A percentile compares a stretch with the other conserved stretches of the same genome.
Evolutionary conservation across 129 eudicot genomes (phyloP).

Genomic region (Gnaphalium uliginosum): DNA sequence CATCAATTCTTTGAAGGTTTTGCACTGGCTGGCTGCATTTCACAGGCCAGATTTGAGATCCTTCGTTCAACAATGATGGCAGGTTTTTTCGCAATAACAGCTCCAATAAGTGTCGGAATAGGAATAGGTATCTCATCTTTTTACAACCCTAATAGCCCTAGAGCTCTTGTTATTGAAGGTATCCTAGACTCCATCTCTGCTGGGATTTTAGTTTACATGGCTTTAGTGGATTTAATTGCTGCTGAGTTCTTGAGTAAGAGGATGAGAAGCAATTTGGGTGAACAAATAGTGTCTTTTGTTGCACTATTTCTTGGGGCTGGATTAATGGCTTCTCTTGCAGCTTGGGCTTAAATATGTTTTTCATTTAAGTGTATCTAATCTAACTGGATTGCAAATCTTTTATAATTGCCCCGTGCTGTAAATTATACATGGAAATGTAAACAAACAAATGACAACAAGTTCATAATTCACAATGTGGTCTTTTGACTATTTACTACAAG

Average conservation of each 20-base stretch:
- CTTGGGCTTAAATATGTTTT: slow-evolving; percentile 56
- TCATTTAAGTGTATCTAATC: slow-evolving; percentile 9
- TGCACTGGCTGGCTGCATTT: slow-evolving; percentile 86
- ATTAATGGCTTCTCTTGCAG: slow-evolving; percentile 75
- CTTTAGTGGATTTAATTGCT: slow-evolving; percentile 90
- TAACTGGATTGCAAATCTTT: background rate
- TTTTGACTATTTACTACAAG: background rate
- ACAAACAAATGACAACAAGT: background rate
- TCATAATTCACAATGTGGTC: background rate
- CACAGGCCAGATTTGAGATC: slow-evolving; percentile 61
- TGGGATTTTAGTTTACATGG: slow-evolving; percentile 82
- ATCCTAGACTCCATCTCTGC: slow-evolving; percentile 74
- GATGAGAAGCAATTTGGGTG: slow-evolving; percentile 71
- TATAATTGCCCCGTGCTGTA: background rate
- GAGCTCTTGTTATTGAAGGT: slow-evolving; percentile 80
- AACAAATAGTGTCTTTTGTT: slow-evolving; percentile 65
- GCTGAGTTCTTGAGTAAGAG: slow-evolving; percentile 90
- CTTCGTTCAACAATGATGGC: slow-evolving; percentile 65
- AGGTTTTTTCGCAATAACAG: slow-evolving; percentile 66
- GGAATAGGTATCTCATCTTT: slow-evolving; percentile 61
- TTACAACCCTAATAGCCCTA: slow-evolving; percentile 73
- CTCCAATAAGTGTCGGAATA: slow-evolving; percentile 66
- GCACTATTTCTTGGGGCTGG: slow-evolving; percentile 81
- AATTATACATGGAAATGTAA: background rate
- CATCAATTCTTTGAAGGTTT: slow-evolving; percentile 94